phyloP scores from a whole-genome alignment of 2,329 filamentous ascomycete genomes.

The Cryphonectria naterciae region DNA sequence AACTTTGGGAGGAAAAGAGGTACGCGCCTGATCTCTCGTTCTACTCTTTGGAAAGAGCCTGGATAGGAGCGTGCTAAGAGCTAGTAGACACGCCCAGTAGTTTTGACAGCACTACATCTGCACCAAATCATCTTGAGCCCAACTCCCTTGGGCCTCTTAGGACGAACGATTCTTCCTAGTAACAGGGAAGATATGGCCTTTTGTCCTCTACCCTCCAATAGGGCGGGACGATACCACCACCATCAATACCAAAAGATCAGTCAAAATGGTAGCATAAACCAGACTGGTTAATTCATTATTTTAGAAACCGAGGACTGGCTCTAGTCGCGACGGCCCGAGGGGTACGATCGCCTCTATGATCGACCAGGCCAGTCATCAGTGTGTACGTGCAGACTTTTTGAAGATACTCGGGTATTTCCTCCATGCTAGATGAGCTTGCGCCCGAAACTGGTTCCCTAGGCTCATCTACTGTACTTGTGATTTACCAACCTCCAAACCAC shows the following conservation, averaged over 20 bases:
- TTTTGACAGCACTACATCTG: background rate
- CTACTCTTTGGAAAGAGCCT: background rate
- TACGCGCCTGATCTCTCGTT: background rate
- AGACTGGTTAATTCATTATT: background rate
- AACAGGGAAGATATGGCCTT: background rate
- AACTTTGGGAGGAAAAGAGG: background rate
- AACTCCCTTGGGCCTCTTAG: background rate
- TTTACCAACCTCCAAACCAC: background rate
- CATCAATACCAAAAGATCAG: background rate
- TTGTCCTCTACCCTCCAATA: background rate
- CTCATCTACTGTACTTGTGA: conserved; percentile 6
- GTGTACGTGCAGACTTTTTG: background rate
- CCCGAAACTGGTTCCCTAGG: background rate
- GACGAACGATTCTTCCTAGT: background rate
- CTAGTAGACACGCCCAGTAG: background rate
- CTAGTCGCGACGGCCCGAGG: background rate
- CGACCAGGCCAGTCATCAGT: background rate
- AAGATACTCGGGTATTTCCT: background rate
- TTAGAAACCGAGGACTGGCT: background rate
- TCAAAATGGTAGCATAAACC: background rate
- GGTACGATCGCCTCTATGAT: background rate
- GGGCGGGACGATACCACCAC: background rate
- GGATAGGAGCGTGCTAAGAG: background rate
- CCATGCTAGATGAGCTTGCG: background rate
- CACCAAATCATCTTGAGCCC: background rate